These are phyloP conservation scores for Pichia occidentalis DNA, from an alignment of 805 yeast species.

Conservation along the genomic window DNA sequence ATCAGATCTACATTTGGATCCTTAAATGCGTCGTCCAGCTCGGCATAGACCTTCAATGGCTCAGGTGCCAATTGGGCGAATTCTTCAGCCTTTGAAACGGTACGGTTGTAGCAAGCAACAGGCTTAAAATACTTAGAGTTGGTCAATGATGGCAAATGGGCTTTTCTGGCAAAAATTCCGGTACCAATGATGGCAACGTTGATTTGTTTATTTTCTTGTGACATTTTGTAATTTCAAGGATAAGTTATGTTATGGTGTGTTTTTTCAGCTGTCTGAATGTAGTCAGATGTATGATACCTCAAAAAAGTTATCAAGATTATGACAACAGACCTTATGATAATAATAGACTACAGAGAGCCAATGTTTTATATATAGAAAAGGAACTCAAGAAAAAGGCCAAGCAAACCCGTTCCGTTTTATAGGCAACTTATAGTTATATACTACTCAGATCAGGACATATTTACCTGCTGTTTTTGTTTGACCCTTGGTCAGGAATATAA, in stretches of 20 bases:
- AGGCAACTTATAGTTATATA: too few species aligned
- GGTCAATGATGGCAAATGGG: conserved; percentile 70
- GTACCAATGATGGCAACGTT: conserved; percentile 72
- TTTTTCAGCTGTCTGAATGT: too few species aligned
- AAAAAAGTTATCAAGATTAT: background rate
- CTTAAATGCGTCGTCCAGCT: conserved; percentile 55
- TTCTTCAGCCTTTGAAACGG: conserved; percentile 71
- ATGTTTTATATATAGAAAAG: too few species aligned
- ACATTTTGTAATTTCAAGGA: too few species aligned
- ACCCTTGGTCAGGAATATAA: too few species aligned
- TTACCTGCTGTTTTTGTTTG: too few species aligned
- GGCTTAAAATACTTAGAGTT: conserved; percentile 48
- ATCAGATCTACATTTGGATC: conserved; percentile 68
- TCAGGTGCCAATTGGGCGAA: conserved; percentile 57
- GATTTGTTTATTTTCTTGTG: conserved; percentile 15
- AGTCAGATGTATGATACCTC: background rate
- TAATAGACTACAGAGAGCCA: too few species aligned
- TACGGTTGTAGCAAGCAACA: conserved; percentile 74
- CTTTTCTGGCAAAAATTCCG: conserved; percentile 81
- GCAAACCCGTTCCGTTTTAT: too few species aligned
- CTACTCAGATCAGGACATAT: too few species aligned
- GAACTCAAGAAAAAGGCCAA: too few species aligned
- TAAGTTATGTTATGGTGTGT: too few species aligned
- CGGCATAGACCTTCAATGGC: conserved; percentile 48
- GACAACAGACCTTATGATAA: too few species aligned